Conservation (phyloP, 192 early-diverging fungal genomes). For the Linnemannia schmuckeri region DNA sequence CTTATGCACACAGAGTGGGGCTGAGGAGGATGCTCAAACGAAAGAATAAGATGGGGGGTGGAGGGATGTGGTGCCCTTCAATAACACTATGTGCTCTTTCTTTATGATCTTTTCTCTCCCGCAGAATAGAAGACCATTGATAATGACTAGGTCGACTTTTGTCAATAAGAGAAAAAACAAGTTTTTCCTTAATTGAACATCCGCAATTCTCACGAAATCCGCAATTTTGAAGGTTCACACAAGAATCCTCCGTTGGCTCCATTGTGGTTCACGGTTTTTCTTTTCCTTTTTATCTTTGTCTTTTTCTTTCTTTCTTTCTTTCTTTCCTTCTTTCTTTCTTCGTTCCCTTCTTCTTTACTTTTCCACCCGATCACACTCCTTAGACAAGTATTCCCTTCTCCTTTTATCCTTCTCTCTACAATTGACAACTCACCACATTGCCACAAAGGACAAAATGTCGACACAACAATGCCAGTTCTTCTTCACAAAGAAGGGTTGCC, state of each 20-base stretch:
- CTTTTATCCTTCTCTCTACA: not conserved
- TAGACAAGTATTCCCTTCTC: not conserved
- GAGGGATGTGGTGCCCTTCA: too few species aligned
- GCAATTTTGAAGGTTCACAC: not conserved
- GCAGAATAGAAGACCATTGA: too few species aligned
- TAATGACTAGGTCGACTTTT: not conserved
- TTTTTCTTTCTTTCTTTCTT: not conserved
- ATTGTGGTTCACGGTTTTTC: not conserved
- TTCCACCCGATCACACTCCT: not conserved
- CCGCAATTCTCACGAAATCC: not conserved
- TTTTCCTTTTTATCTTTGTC: not conserved
- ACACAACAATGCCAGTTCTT: slow-evolving; percentile 27
- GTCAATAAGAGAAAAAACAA: not conserved
- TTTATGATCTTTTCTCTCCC: too few species aligned
- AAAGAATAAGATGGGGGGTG: too few species aligned
- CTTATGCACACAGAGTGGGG: too few species aligned
- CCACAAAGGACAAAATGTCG: not conserved
- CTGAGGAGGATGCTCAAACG: too few species aligned
- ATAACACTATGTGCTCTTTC: too few species aligned
- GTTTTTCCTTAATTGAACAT: not conserved
- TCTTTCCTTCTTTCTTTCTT: not conserved
- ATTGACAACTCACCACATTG: too few species aligned
- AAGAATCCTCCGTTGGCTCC: not conserved
- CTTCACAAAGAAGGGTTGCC: slow-evolving; percentile 28
- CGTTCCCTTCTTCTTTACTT: not conserved